phyloP scores from a whole-genome alignment of 169 alveolate genomes.

The Cryptosporidium sp. region DNA sequence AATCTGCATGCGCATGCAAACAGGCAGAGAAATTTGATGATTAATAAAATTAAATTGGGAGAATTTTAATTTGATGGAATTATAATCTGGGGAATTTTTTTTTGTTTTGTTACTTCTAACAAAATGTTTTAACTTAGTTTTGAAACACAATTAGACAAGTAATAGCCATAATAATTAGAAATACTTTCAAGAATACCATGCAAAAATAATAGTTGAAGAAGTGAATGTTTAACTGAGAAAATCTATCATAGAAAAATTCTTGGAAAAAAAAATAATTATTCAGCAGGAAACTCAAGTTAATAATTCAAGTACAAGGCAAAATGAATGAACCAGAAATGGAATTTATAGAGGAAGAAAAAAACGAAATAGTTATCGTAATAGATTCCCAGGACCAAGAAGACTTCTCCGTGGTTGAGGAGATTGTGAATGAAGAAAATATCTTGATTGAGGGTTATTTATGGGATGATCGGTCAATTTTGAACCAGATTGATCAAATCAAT shows the following conservation, averaged over 20 bases:
- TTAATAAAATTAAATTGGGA: not conserved
- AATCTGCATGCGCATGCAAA: slow-evolving; percentile 33
- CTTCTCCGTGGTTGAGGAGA: not conserved
- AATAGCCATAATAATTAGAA: too few relatives aligned
- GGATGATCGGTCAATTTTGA: slow-evolving; percentile 2
- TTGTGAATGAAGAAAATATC: slow-evolving; percentile 12
- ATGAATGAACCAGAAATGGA: slow-evolving; percentile 13
- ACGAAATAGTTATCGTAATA: not conserved
- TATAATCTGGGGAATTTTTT: not conserved
- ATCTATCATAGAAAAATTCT: too few relatives aligned
- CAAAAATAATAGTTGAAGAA: too few relatives aligned
- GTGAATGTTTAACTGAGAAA: not conserved
- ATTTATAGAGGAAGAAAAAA: slow-evolving; percentile 15
- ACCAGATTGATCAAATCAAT: not conserved
- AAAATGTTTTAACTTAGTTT: not conserved
- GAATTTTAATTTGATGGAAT: not conserved
- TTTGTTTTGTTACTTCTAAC: too few relatives aligned
- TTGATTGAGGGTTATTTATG: slow-evolving; percentile 7
- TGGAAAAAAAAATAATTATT: too few relatives aligned
- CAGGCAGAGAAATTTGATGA: not conserved
- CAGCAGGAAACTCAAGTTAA: not conserved
- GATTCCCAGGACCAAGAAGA: slow-evolving; percentile 24
- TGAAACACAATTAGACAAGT: not conserved
- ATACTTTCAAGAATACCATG: not conserved
- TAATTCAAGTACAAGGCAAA: not conserved